These are phyloP conservation scores for Cryphonectria parasitica DNA, from an alignment of 2,329 filamentous ascomycete genomes.

Conservation along the genomic window DNA sequence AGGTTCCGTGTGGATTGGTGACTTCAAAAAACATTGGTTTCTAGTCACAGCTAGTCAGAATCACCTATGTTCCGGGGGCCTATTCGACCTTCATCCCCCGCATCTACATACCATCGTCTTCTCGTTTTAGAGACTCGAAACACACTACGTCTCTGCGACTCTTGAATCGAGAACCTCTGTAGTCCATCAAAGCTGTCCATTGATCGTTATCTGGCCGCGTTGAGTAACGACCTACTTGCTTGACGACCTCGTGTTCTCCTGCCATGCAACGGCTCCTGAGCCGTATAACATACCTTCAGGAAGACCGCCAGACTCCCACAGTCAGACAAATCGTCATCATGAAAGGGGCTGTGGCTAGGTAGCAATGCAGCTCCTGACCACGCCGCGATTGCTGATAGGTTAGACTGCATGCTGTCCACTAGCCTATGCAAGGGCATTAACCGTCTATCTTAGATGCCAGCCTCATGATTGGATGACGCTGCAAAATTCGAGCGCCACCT, in stretches of 20 bases:
- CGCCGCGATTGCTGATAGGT: no score
- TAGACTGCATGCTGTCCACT: not conserved
- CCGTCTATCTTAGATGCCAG: not conserved
- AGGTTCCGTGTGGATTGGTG: no score
- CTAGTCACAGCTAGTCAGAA: no score
- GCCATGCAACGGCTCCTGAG: not conserved
- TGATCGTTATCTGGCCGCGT: no score
- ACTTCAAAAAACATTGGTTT: no score
- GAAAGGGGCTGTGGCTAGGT: not conserved
- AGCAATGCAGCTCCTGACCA: not conserved
- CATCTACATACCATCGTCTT: not conserved
- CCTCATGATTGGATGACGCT: not conserved
- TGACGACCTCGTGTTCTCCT: not conserved
- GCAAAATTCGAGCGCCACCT: not conserved
- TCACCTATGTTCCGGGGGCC: no score
- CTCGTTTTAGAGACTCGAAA: not conserved
- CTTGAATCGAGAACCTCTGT: no score
- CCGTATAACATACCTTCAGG: not conserved
- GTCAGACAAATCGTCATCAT: not conserved
- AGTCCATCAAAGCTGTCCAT: not conserved
- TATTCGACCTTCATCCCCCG: not conserved
- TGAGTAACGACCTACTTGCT: not conserved
- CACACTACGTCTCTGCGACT: not conserved
- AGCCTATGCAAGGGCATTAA: conserved; percentile 1
- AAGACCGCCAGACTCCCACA: not conserved